A percentile compares a stretch with the other conserved stretches of the same genome.
Conservation (phyloP, 2,329 filamentous ascomycete species). For the Neoarthrinium moseri region DNA sequence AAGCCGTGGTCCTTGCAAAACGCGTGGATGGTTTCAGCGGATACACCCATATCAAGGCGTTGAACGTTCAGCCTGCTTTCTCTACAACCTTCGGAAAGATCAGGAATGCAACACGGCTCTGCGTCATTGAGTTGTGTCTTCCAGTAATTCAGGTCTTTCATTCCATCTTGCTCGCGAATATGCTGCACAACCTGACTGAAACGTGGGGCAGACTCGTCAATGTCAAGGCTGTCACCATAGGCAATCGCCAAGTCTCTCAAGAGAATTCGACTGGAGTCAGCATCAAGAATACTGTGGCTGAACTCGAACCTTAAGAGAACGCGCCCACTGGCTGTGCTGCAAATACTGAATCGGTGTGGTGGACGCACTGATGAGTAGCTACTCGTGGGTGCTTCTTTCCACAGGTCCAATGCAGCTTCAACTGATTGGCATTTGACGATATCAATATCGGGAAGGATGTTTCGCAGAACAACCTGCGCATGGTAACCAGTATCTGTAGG, state of each 20-base stretch:
- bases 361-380: not conserved
- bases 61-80: not conserved
- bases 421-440: slow-evolving; percentile 1
- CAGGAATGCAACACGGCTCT: slow-evolving; percentile 8
- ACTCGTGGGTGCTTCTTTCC: slow-evolving; percentile 1
- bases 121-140: slow-evolving; percentile 4
- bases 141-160: slow-evolving; percentile 2
- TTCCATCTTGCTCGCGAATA: not conserved
- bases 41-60: not conserved
- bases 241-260: slow-evolving; percentile 6
- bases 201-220: not conserved
- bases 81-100: not conserved
- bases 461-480: slow-evolving; percentile 4
- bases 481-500: slow-evolving; percentile 7
- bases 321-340: slow-evolving; percentile 3
- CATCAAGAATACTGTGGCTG: slow-evolving; percentile 10
- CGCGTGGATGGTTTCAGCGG: not conserved
- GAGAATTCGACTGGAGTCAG: slow-evolving; percentile 4
- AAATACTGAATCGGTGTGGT: slow-evolving; percentile 8
- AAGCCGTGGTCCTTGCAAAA: slow-evolving; percentile 9
- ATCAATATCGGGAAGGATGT: not conserved
- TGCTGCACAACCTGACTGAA: slow-evolving; percentile 10
- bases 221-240: not conserved
- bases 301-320: slow-evolving; percentile 8
- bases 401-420: not conserved